Base-by-base conservation (phyloP, 2,329 filamentous ascomycete genomes). In the Emydomyces testavorans region DNA sequence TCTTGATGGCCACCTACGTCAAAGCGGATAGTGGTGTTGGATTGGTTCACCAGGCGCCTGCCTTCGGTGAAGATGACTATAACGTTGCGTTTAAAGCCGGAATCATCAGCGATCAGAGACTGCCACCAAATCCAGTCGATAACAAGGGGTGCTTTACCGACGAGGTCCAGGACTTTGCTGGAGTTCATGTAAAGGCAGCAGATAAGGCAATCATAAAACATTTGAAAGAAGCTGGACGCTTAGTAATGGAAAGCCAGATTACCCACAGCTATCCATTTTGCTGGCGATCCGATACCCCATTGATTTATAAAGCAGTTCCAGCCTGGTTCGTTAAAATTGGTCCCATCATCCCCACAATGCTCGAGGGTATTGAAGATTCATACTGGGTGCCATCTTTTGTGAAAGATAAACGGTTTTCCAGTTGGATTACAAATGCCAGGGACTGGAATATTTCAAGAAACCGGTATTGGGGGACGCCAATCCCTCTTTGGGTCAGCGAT, bases 401-500 rank as follows among this genome's bases (percentile, higher is more conserved):
- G 52, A 94, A 94, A 65, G 89, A 94, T 59, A 85, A 82, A 62
- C 80, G 90, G 11, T 96, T 96, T 59, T 78, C 82, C 38, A 92
- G 81, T 68, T 95, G 90, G 90, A 90, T 96, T 53, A 73, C 77
- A 51, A 90, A 90, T 61, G 89, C 90, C 11, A 82, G 83, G 50
- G 90, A 96, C 65, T 96, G 90, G 90, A 94, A 94, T 62, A 83
- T 96, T 26, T 92, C 87, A 46, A 77, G 90, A 55, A 94, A 94
- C 65, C 78, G 90, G 48, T 96, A 93, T 68, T 95, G 90, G 90
- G 90, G 90, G 43, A 95, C 88, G 0, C 89, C 89, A 1, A 80
- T 95, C 50, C 89, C 89, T 5, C 67, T 95, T 29, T 96, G 90
- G 90, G 83, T 85, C 31, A 94, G 85, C 60, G 86, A 93, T 24